Base-by-base conservation (phyloP, 2,329 filamentous ascomycete species). In the Cladobotryum protrusum region DNA sequence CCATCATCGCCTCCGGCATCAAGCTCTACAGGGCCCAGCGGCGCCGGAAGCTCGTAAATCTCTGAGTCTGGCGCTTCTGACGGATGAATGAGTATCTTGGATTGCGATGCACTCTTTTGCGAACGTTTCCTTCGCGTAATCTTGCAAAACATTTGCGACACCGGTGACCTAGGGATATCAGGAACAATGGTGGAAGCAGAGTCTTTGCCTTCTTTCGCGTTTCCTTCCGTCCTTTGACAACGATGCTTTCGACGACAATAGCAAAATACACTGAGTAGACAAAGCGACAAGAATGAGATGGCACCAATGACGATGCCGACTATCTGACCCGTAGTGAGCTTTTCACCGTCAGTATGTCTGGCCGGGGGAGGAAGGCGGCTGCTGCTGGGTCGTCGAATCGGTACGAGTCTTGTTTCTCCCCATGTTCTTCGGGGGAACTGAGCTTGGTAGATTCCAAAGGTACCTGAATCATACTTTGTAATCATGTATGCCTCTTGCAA, bases 401-500 rank as follows among this genome's bases (percentile, higher is more conserved):
- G 61, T 17, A 68, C 60, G 24, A 78, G 61, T 34, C 67, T 71
- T 24, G 67, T 71, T 54, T 71, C 69, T 12, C 53, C 62, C 33
- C 60, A 54, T 2, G 72, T 67, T 12, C 72, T 61, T 43, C 68
- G 56, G n/a, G 80, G 74, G 59, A 81, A 77, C 45, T 59, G 58
- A 9, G 80, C 79, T 57, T 82, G 76, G 48, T 81, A 73, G 19
- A 85, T 58, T 1, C 76, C 77, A 60, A 81, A 82, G 12, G 63
- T 62, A 14, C 64, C 69, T 34, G 71, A 70, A 53, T 82, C 79
- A 58, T 81, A 83, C 54, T 74, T 75, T 20, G 74, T 79, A 32
- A 79, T 72, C 5, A 82, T 63, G 52, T 82, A 82, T 2, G 84
- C 77, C 64, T 89, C 85, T 61, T 89, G 86, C 48, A 89, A 67